Evolutionary conservation across 2,329 filamentous ascomycete species (phyloP).

Genomic region (Phaeomoniella chlamydospora): DNA sequence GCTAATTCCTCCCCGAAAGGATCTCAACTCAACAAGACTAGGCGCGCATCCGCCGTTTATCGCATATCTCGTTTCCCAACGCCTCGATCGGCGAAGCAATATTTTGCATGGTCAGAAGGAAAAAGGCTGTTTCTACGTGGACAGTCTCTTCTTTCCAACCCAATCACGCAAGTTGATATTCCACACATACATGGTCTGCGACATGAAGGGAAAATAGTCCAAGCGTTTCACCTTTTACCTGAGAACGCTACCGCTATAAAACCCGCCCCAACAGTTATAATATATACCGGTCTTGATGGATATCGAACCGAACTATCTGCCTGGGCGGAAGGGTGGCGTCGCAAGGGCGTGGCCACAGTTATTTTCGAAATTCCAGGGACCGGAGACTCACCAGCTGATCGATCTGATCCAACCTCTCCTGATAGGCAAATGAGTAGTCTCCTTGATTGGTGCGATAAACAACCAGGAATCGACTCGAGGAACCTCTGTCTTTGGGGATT

Average conservation of each 20-base stretch:
- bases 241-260: slow-evolving; percentile 22
- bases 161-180: slow-evolving; percentile 47
- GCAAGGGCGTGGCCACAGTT: slow-evolving; percentile 37
- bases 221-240: slow-evolving; percentile 52
- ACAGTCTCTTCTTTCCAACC: slow-evolving; percentile 16
- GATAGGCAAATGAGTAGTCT: slow-evolving; percentile 40
- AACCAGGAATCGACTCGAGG: slow-evolving; percentile 30
- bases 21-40: slow-evolving; percentile 10
- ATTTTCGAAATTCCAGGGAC: slow-evolving; percentile 54
- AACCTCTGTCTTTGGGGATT: slow-evolving; percentile 41
- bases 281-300: slow-evolving; percentile 45
- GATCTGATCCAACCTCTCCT: slow-evolving; percentile 41
- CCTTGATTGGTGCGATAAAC: slow-evolving; percentile 37
- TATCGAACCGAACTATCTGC: slow-evolving; percentile 36
- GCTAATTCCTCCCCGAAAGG: not conserved
- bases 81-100: slow-evolving; percentile 11
- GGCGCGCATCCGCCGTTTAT: slow-evolving; percentile 60
- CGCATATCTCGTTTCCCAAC: slow-evolving; percentile 57
- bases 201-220: slow-evolving; percentile 41
- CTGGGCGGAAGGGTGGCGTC: slow-evolving; percentile 10
- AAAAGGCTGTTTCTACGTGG: slow-evolving; percentile 8
- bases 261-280: slow-evolving; percentile 36
- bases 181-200: slow-evolving; percentile 38
- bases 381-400: slow-evolving; percentile 52
- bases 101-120: slow-evolving; percentile 11